A percentile compares a stretch with the other conserved stretches of the same genome.
Conservation (phyloP, 371 early-diverging fungal genomes). For the Mortierella sp. region DNA sequence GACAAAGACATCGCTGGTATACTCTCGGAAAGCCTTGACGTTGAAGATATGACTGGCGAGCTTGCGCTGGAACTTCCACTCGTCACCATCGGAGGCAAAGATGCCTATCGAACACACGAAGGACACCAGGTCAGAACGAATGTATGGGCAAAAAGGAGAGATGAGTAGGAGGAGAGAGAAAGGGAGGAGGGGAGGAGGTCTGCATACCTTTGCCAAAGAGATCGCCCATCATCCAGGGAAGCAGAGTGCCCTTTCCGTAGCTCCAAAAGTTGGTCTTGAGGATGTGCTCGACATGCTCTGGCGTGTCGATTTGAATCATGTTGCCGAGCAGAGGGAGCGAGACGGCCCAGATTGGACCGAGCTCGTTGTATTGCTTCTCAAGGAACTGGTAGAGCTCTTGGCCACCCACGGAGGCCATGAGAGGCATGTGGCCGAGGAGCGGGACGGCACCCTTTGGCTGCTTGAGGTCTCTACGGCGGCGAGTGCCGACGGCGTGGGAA, state of each 20-base stretch:
- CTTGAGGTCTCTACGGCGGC: constrained; percentile 31
- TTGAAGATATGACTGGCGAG: constrained; percentile 70
- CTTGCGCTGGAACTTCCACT: constrained; percentile 72
- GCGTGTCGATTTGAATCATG: constrained; percentile 22
- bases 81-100: constrained; percentile 71
- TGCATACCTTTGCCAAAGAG: constrained; percentile 24
- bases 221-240: constrained; percentile 8
- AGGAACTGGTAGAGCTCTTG: constrained; percentile 24
- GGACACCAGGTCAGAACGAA: no score
- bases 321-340: constrained; percentile 23
- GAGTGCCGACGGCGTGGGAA: constrained; percentile 29
- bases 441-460: constrained; percentile 32
- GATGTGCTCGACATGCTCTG: constrained; percentile 31
- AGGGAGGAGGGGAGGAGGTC: no score
- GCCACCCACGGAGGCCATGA: constrained; percentile 17
- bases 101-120: no score
- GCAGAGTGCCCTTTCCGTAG: constrained; percentile 18
- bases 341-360: constrained; percentile 39
- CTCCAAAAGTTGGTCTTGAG: constrained; percentile 29
- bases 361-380: constrained; percentile 13
- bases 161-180: no score
- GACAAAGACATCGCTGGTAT: constrained; percentile 58
- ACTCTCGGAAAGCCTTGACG: constrained; percentile 72
- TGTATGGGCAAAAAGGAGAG: no score
- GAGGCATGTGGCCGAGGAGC: constrained; percentile 26